Base-by-base conservation (phyloP, 352 stramenopile species). In the Globisporangium barbulae region DNA sequence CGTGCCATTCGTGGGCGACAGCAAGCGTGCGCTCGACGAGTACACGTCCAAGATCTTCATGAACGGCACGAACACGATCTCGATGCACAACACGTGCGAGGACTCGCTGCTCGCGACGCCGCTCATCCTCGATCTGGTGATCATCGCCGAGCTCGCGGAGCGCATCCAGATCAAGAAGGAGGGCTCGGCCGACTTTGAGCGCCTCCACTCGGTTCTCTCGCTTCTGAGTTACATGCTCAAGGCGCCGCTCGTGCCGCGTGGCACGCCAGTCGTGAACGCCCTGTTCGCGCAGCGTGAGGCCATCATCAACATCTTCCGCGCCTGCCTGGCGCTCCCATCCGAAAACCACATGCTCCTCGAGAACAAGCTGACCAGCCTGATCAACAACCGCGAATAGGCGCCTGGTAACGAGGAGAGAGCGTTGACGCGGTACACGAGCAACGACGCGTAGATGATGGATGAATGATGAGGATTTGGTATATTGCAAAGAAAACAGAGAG, bases 11-110 rank as follows among this genome's bases (percentile, higher is more conserved):
- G 98, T 99, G 13, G 96, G 93, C 64, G 98, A 99, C 87, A 98
- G 89, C 67, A 99, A 99, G 85, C 95, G 98, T 61, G 98, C 98
- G n/a, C 94, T 99, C 78, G 98, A 99, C 69, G 98, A 99, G 83
- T 99, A 99, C 83, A 99, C 97, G 31, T 98, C 90, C 25, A 98
- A 99, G 85, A 99, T 99, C 71, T 99, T 99, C 78, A 98, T 99
- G 96, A 98, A 98, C 61, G 98, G 98, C 64, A 98, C 91, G 62
- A 99, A 99, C 82, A 99, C 98, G n/a, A 99, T 99, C 78, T 96
- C 96, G 31, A 99, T 99, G 96, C 98, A 99, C 91, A 99, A 99
- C 79, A 99, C 97, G 61, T 99, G 98, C 80, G 97, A 99, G 74
- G 98, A 99, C 76, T 99, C 96, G 59, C 79, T 99, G 25, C 79